phyloP scores from a whole-genome alignment of 331 rosid species.

The Malus hybrid region DNA sequence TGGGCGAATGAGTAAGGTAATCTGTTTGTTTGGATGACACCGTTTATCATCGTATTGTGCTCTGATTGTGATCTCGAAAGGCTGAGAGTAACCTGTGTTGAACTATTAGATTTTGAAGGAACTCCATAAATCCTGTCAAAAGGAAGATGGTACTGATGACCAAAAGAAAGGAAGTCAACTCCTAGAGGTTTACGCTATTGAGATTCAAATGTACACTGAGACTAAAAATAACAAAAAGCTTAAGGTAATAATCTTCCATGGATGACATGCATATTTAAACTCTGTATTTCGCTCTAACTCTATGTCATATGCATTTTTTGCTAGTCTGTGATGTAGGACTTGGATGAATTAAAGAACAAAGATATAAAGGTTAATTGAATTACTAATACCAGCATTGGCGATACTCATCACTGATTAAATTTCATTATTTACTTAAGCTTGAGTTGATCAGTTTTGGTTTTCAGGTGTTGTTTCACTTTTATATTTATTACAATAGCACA shows the following conservation, averaged over 20 bases:
- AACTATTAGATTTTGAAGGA: slow-evolving; percentile 74
- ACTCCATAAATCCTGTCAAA: slow-evolving; percentile 90
- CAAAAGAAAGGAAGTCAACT: slow-evolving; percentile 98
- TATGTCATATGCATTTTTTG: background rate
- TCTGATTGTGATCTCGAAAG: slow-evolving; percentile 9
- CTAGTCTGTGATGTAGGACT: background rate
- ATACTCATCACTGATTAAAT: background rate
- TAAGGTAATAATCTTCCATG: slow-evolving; percentile 49
- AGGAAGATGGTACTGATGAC: slow-evolving; percentile 96
- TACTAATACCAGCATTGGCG: background rate
- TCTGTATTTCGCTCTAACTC: background rate
- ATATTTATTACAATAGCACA: background rate
- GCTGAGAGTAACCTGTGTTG: slow-evolving; percentile 8
- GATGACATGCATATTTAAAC: background rate
- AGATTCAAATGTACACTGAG: slow-evolving; percentile 97
- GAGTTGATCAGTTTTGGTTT: background rate
- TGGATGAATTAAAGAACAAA: background rate
- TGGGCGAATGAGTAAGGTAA: slow-evolving; percentile 96
- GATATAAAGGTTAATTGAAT: background rate
- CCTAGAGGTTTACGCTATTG: slow-evolving; percentile 88
- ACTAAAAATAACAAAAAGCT: slow-evolving; percentile 97
- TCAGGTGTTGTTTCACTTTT: background rate
- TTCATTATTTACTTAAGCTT: background rate
- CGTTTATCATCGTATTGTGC: background rate
- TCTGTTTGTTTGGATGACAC: background rate